Base-by-base conservation (phyloP, 139 green algal species). In the Chlorella sp. region DNA sequence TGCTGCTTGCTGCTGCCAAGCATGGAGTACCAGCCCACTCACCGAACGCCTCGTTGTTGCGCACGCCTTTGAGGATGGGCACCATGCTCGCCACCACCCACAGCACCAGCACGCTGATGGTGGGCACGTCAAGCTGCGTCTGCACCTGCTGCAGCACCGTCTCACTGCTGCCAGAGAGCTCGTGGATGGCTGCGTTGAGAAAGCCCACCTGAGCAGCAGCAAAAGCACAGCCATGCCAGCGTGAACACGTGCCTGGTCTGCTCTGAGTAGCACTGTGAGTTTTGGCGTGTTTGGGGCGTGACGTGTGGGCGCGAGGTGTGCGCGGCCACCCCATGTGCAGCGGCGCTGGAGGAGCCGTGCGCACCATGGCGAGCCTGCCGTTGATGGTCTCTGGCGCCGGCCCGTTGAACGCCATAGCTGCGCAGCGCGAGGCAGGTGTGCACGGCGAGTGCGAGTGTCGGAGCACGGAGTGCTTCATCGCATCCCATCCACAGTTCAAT, bases 301-400 rank as follows among this genome's bases (percentile, higher is more conserved):
- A 17, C 17, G 42, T 55, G 42, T 55, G 42, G 10, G 10, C 17
- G 10, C 10, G 10, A 55, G 42, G 10, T 55, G 17, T 24, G 10
- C 42, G 17, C 42, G 42, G 42, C 42, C 42, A 55, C 42, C 10
- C 42, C 42, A 55, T 55, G 42, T 20, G 27, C 17, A 31, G 27
- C 55, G 24, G 20, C 55, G 24, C 27, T 64, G 20, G 27, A 10
- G 4, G 4, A 64, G 24, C 55, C 55, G 55, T n/a, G n/a, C n/a
- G n/a, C n/a, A 94, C 36, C 89, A 96, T 95, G 2, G 90, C 87
- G 1, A 95, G 63, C 3, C 91, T 83, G 26, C 84, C 81, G 70
- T 95, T 94, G 36, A 95, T 86, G 0, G 91, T 66, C 82, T 96
- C 91, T 30, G 91, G 91, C 24, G 80, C 91, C 27, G 86, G 85